These are phyloP conservation scores for Stropharia rugosoannulata DNA, from an alignment of 768 basidiomycete species.

Conservation along the genomic window DNA sequence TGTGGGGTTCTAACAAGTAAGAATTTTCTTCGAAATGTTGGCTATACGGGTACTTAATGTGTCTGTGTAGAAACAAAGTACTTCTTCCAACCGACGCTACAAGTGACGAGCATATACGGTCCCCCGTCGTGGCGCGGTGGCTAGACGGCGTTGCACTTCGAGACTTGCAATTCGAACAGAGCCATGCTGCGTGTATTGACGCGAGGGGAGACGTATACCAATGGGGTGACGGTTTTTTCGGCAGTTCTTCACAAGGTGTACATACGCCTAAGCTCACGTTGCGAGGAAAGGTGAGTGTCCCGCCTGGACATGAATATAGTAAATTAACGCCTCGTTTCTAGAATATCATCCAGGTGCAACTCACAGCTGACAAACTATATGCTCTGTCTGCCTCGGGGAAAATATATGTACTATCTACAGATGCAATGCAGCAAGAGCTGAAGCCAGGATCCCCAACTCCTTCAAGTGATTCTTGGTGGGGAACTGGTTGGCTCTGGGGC, in stretches of 20 bases:
- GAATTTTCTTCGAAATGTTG: constrained; percentile 13
- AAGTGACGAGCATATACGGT: constrained; percentile 40
- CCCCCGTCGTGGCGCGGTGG: constrained; percentile 53
- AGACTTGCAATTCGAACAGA: constrained; percentile 66
- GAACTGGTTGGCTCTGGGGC: constrained; percentile 57
- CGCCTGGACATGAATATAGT: background rate
- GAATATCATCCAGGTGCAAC: constrained; percentile 68
- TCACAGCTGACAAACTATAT: constrained; percentile 62
- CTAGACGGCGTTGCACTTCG: constrained; percentile 69
- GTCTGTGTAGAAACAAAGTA: constrained; percentile 39
- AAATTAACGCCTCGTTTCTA: constrained; percentile 24
- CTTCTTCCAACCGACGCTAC: constrained; percentile 38
- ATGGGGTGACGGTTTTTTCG: constrained; percentile 72
- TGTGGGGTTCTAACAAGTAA: constrained; percentile 79
- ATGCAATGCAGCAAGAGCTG: constrained; percentile 44
- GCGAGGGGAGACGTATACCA: constrained; percentile 80
- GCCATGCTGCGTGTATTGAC: constrained; percentile 75
- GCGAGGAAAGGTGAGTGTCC: constrained; percentile 57
- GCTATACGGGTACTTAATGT: background rate
- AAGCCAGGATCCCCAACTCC: constrained; percentile 37
- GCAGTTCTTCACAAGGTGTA: constrained; percentile 24
- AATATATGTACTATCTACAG: constrained; percentile 67
- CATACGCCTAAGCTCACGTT: constrained; percentile 51
- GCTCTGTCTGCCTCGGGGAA: constrained; percentile 78
- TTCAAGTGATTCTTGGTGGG: constrained; percentile 58